Conservation (phyloP, 257 asterid genomes). For the Anisodus tanguticus region DNA sequence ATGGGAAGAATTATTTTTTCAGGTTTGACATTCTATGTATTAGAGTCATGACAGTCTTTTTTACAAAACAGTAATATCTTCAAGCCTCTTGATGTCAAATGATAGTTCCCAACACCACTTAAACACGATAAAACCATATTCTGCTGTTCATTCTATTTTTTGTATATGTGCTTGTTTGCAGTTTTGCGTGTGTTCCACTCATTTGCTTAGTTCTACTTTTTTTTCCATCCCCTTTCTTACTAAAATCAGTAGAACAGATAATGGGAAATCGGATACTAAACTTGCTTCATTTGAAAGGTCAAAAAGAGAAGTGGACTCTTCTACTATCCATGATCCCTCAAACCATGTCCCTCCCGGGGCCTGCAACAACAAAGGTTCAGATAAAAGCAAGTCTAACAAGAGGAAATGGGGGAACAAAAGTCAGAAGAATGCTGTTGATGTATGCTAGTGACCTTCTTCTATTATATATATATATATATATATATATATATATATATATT, state of each 20-base stretch:
- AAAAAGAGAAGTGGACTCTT: conserved; percentile 42
- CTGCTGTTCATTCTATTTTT: neutral
- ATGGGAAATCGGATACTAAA: conserved; percentile 31
- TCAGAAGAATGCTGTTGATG: conserved; percentile 54
- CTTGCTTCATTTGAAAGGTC: conserved; percentile 37
- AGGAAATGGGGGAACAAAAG: conserved; percentile 45
- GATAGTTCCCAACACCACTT: neutral
- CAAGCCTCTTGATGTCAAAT: neutral
- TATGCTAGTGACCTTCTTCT: conserved; percentile 35
- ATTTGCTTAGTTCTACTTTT: neutral
- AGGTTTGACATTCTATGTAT: neutral
- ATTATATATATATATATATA: neutral
- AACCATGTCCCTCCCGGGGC: conserved; percentile 34
- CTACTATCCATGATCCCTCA: conserved; percentile 43
- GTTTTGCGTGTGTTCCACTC: neutral
- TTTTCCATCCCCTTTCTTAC: neutral
- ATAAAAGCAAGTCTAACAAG: conserved; percentile 40
- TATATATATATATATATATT: neutral
- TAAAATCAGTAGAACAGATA: conserved; percentile 29
- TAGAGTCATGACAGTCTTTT: neutral
- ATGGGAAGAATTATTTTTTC: neutral
- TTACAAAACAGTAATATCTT: neutral
- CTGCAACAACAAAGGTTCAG: conserved; percentile 33
- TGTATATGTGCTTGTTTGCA: neutral
- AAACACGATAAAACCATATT: neutral